A percentile compares a stretch with the other conserved stretches of the same genome.
Conservation (phyloP, 1,139 yeast species). For the Meyerozyma elateridarum region DNA sequence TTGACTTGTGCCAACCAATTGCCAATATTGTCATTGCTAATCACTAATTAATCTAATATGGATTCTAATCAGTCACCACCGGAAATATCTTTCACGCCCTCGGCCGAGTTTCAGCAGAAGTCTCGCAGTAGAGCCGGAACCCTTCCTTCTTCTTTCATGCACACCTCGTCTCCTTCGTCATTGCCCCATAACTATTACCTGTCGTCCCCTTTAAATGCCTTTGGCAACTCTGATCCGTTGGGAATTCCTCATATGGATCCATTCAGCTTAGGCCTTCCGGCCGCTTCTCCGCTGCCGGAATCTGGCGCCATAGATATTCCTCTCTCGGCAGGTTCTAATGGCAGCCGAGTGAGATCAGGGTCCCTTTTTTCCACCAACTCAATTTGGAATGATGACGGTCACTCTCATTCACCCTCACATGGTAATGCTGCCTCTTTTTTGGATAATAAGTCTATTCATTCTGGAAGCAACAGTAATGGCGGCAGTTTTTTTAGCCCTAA, state of each 20-base stretch:
- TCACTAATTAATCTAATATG: not conserved
- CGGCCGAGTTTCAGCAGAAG: constrained; percentile 1
- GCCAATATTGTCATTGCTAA: no score
- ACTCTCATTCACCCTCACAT: constrained; percentile 15
- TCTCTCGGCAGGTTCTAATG: constrained; percentile 8
- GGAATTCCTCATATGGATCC: constrained; percentile 19
- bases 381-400: constrained; percentile 44
- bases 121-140: constrained; percentile 49
- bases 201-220: constrained; percentile 17
- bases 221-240: constrained; percentile 15
- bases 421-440: constrained; percentile 10
- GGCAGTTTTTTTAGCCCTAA: constrained; percentile 29
- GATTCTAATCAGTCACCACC: not conserved
- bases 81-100: constrained; percentile 2
- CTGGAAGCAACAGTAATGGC: constrained; percentile 10
- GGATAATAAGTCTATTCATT: constrained; percentile 15
- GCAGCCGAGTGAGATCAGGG: constrained; percentile 36
- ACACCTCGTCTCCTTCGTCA: constrained; percentile 5
- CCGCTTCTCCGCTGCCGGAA: constrained; percentile 16
- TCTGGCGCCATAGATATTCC: constrained; percentile 18
- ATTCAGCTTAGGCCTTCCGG: constrained; percentile 18
- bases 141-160: constrained; percentile 39
- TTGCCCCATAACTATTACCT: constrained; percentile 11
- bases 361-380: constrained; percentile 42
- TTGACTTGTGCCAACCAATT: no score